A percentile compares a stretch with the other conserved stretches of the same genome.
phyloP scores from a whole-genome alignment of 345 rosid species.

The Kandelia obovata region DNA sequence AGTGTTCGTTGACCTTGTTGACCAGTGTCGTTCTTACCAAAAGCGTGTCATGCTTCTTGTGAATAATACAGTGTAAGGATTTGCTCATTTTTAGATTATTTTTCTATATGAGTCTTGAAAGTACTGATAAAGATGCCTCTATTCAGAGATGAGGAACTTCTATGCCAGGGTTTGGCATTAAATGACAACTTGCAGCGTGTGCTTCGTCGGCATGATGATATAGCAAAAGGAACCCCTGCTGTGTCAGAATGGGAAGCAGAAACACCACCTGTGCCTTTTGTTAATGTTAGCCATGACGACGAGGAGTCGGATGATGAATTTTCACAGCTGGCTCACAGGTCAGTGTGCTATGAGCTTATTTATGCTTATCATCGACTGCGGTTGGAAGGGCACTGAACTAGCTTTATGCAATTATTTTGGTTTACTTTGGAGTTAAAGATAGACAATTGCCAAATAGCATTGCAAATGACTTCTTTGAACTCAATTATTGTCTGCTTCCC shows the following conservation, averaged over 20 bases:
- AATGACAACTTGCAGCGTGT: constrained; percentile 87
- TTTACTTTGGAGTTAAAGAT: not conserved
- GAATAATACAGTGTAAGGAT: constrained; percentile 60
- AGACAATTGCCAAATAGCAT: not conserved
- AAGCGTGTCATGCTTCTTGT: constrained; percentile 78
- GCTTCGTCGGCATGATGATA: constrained; percentile 72
- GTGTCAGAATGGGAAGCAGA: constrained; percentile 28
- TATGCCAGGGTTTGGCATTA: constrained; percentile 78
- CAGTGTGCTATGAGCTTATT: not conserved
- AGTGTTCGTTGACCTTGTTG: constrained; percentile 81
- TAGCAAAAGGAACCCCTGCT: constrained; percentile 52
- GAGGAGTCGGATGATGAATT: constrained; percentile 91
- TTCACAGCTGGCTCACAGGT: constrained; percentile 86
- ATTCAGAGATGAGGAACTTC: constrained; percentile 76
- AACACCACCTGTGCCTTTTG: constrained; percentile 48
- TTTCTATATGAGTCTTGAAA: not conserved
- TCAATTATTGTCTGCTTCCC: not conserved
- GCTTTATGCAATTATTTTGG: not conserved
- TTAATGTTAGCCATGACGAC: constrained; percentile 59
- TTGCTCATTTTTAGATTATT: constrained; percentile 11
- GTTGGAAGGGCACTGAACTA: not conserved
- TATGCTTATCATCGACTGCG: not conserved
- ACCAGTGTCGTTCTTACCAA: constrained; percentile 86
- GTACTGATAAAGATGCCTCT: constrained; percentile 20
- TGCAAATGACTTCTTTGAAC: not conserved